Evolutionary conservation across 2,329 filamentous ascomycete species (phyloP), one percentile per base, ranked within the genome.

Genomic region (Dryadomyces sulphureus): DNA sequence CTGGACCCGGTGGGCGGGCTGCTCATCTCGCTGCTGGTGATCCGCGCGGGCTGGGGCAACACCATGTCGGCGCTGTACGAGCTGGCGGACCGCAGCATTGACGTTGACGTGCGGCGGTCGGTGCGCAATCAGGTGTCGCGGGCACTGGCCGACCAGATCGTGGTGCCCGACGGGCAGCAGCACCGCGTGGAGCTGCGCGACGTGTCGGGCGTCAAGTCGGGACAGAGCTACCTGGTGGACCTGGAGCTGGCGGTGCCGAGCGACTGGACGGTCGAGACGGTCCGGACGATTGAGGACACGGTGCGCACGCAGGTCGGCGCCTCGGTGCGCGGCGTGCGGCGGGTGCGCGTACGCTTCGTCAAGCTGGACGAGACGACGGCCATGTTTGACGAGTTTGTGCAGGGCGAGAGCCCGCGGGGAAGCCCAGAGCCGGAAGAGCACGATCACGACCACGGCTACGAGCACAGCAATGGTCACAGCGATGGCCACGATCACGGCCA

Each of bases 211-310:
- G 75, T 94, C 64, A 98, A 98, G 65, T 92, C 87, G 4, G 92
- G 92, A 25, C 92, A 95, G 62, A 98, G 95, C 65, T 95, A 93
- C 60, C 70, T 96, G 25, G 80, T 96, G 55, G 92, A 96, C 55
- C 62, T 98, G 7, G 89, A 94, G 61, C 65, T 96, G 50, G 83
- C 77, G 2, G 84, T 93, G 16, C 87, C 90, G 0, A 74, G 72
- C 20, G 66, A 68, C 30, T 94, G 84, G 83, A 83, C 83, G 0
- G 68, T 98, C 6, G 75, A 79, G 45, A 75, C 83, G 46, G 75
- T 81, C 7, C 70, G 77, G 34, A 65, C 72, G 16, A 69, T 94
- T 14, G 92, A 98, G 62, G 75, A 82, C 32, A 66, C 70, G 3
- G 72, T 96, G 32, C 77, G 92, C 49, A 72, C 79, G 39, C 72